Conservation (phyloP, 768 basidiomycete genomes). For the Termitomyces sp. region DNA sequence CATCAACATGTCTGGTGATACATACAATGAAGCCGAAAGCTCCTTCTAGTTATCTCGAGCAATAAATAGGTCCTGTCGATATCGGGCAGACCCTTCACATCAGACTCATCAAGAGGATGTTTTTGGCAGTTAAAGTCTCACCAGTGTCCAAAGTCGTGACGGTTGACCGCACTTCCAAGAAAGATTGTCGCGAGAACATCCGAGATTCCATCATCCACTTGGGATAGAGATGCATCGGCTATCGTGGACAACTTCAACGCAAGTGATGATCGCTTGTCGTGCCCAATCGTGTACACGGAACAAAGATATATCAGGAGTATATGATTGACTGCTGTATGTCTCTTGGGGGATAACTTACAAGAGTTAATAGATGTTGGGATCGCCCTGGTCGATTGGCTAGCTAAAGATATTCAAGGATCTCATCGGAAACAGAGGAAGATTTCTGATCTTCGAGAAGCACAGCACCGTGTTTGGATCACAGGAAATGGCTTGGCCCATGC, state of each 20-base stretch:
- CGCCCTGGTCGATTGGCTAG: constrained; percentile 11
- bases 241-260: not conserved
- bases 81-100: constrained; percentile 8
- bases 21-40: not conserved
- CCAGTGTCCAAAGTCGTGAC: constrained; percentile 1
- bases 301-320: not conserved
- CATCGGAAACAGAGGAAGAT: constrained; percentile 20
- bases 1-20: constrained; percentile 1
- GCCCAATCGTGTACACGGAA: not conserved
- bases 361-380: not conserved
- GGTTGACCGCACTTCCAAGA: not conserved
- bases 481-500: not conserved
- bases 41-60: not conserved
- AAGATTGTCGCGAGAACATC: constrained; percentile 2
- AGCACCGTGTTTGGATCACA: not conserved
- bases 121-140: constrained; percentile 10
- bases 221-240: not conserved
- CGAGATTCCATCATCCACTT: constrained; percentile 11
- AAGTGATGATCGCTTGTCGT: not conserved
- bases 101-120: constrained; percentile 8
- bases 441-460: constrained; percentile 36
- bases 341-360: constrained; percentile 5
- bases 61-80: constrained; percentile 6
- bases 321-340: not conserved
- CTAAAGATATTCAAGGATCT: constrained; percentile 11